Evolutionary conservation across 139 green algal genomes (phyloP).

Genomic region (Helicosporidium sp.): DNA sequence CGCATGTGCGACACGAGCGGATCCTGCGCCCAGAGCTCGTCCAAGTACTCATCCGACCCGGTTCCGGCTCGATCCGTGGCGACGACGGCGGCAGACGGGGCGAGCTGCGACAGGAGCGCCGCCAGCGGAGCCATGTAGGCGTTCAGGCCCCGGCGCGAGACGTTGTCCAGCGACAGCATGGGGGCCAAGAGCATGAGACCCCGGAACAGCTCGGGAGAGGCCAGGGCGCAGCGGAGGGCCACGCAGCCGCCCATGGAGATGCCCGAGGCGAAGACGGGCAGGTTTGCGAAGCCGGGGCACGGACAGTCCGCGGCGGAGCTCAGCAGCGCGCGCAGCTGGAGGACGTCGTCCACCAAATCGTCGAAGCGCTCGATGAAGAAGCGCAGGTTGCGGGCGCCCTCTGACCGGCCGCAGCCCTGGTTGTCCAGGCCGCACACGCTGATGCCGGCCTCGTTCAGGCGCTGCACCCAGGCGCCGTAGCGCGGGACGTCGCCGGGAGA

Average conservation of each 20-base stretch:
- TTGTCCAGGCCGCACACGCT: slow-evolving; percentile 42
- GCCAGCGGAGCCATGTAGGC: slow-evolving; percentile 24
- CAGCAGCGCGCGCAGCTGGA: slow-evolving; percentile 14
- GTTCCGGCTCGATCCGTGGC: slow-evolving; percentile 10
- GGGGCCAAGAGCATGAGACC: slow-evolving; percentile 38
- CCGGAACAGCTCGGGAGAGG: slow-evolving; percentile 16
- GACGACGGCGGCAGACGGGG: slow-evolving; percentile 21
- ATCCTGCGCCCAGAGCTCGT: slow-evolving; percentile 15
- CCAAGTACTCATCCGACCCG: background rate
- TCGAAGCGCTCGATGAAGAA: slow-evolving; percentile 35
- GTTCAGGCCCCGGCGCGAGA: slow-evolving; percentile 37
- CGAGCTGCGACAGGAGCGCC: slow-evolving; percentile 15
- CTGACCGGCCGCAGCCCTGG: slow-evolving; percentile 33
- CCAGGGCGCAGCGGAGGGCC: slow-evolving; percentile 20
- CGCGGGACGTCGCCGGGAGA: too few relatives aligned
- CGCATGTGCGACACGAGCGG: slow-evolving; percentile 15
- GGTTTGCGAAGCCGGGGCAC: slow-evolving; percentile 16
- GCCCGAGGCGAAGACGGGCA: slow-evolving; percentile 37
- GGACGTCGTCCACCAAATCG: slow-evolving; percentile 37
- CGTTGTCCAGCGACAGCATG: slow-evolving; percentile 45
- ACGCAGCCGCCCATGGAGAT: slow-evolving; percentile 48
- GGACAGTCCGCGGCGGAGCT: too few relatives aligned
- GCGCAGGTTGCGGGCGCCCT: slow-evolving; percentile 21
- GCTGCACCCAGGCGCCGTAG: slow-evolving; percentile 44
- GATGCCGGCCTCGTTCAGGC: slow-evolving; percentile 38